Evolutionary conservation across 106 monocot species (phyloP).

Genomic region (Allium fistulosum): DNA sequence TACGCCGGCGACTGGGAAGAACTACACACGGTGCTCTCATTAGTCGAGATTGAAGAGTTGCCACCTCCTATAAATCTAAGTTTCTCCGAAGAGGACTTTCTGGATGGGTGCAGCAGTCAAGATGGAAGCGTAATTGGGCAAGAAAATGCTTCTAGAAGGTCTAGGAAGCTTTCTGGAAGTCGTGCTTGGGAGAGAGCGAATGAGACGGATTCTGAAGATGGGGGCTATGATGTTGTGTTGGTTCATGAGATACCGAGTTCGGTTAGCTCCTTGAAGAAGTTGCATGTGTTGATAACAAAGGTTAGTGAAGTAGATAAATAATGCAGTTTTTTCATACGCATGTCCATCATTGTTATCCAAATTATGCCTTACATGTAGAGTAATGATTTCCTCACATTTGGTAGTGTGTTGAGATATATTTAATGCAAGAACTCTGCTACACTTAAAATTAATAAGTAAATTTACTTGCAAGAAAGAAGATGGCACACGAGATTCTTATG

Average conservation of each 20-base stretch:
- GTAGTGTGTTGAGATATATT: too few species aligned
- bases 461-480: too few species aligned
- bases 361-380: too few species aligned
- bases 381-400: too few species aligned
- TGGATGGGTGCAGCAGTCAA: slow-evolving; percentile 68
- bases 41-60: slow-evolving; percentile 21
- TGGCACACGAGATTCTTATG: too few species aligned
- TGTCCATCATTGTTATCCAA: too few species aligned
- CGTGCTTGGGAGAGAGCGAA: slow-evolving; percentile 93
- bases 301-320: slow-evolving; percentile 24
- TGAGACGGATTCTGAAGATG: slow-evolving; percentile 44
- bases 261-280: slow-evolving; percentile 44
- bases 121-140: slow-evolving; percentile 43
- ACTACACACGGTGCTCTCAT: slow-evolving; percentile 65
- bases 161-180: slow-evolving; percentile 84
- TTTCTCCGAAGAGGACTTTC: slow-evolving; percentile 83
- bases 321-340: too few species aligned
- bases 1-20: slow-evolving; percentile 88
- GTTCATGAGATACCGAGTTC: slow-evolving; percentile 61
- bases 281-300: slow-evolving; percentile 77
- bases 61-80: slow-evolving; percentile 25
- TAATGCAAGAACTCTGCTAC: too few species aligned
- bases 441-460: too few species aligned
- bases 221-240: slow-evolving; percentile 80
- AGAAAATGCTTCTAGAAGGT: slow-evolving; percentile 40